These are phyloP conservation scores for Talaromyces thailandensis DNA, from an alignment of 495 filamentous ascomycete genomes.

Conservation along the genomic window DNA sequence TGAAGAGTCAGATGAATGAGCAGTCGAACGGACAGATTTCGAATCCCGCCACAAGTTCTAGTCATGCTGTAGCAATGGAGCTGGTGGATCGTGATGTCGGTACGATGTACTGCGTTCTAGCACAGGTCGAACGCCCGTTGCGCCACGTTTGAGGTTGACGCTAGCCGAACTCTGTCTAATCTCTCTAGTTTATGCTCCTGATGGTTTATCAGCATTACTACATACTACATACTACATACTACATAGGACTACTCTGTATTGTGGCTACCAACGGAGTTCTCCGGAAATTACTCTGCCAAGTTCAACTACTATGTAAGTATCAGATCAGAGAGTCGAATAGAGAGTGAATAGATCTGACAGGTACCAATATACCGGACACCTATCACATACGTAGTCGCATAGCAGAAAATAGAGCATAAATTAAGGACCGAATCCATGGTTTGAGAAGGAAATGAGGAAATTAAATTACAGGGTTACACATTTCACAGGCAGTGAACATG, in stretches of 20 bases:
- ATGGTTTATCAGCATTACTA: no score
- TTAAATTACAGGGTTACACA: conserved; percentile 1
- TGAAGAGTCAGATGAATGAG: no score
- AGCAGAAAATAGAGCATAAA: not conserved
- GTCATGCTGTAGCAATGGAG: not conserved
- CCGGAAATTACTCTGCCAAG: no score
- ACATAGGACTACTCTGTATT: no score
- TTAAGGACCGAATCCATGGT: not conserved
- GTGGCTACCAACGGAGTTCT: not conserved
- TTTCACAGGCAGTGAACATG: not conserved
- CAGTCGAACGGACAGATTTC: not conserved
- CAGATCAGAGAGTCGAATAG: no score
- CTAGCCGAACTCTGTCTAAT: not conserved
- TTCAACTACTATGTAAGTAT: no score
- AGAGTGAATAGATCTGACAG: not conserved
- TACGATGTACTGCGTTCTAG: not conserved
- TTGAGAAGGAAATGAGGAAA: not conserved
- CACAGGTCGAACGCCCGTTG: not conserved
- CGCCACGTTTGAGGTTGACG: conserved; percentile 1
- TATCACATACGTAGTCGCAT: not conserved
- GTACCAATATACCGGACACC: not conserved
- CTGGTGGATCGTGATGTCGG: not conserved
- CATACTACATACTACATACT: no score
- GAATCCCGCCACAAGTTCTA: not conserved
- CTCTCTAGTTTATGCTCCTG: no score